Percentiles rank a stretch among this genome's conserved stretches.
phyloP scores from a whole-genome alignment of 78 protist genomes.

The Polysphondylium violaceum region DNA sequence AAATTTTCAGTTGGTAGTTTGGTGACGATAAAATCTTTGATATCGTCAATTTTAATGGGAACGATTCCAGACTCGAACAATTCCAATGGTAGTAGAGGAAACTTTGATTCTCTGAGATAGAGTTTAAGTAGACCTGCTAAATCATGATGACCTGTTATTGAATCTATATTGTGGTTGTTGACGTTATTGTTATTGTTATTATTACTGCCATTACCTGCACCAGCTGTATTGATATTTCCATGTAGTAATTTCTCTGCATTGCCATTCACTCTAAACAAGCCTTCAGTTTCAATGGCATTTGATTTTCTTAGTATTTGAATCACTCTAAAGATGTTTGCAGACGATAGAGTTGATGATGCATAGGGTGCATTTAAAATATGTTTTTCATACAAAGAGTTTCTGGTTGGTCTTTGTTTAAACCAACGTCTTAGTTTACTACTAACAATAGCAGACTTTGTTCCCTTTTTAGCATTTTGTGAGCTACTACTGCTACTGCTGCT shows the following conservation, averaged over 20 bases:
- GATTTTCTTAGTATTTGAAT: constrained; percentile 36
- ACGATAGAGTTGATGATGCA: constrained; percentile 32
- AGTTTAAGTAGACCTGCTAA: constrained; percentile 62
- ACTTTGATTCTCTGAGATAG: constrained; percentile 57
- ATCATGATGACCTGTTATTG: constrained; percentile 16
- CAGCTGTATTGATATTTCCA: constrained; percentile 4
- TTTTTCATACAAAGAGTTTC: constrained; percentile 62
- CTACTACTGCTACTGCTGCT: neutral
- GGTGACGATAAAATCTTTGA: constrained; percentile 11
- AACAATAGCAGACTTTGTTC: constrained; percentile 40
- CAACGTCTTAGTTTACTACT: constrained; percentile 31
- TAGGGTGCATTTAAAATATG: constrained; percentile 62
- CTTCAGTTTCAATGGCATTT: constrained; percentile 47
- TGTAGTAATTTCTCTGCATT: constrained; percentile 46
- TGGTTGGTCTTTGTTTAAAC: constrained; percentile 43
- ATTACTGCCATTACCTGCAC: neutral
- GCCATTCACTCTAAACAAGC: constrained; percentile 70
- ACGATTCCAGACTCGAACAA: neutral
- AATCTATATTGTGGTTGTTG: neutral
- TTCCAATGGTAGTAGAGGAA: constrained; percentile 65
- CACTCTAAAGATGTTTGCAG: constrained; percentile 38
- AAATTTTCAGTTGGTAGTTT: constrained; percentile 62
- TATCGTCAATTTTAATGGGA: constrained; percentile 5
- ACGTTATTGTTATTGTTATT: too few relatives aligned
- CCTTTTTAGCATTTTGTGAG: constrained; percentile 38